Evolutionary conservation across 495 filamentous ascomycete species (phyloP).

Genomic region (Cenococcum geophilum): DNA sequence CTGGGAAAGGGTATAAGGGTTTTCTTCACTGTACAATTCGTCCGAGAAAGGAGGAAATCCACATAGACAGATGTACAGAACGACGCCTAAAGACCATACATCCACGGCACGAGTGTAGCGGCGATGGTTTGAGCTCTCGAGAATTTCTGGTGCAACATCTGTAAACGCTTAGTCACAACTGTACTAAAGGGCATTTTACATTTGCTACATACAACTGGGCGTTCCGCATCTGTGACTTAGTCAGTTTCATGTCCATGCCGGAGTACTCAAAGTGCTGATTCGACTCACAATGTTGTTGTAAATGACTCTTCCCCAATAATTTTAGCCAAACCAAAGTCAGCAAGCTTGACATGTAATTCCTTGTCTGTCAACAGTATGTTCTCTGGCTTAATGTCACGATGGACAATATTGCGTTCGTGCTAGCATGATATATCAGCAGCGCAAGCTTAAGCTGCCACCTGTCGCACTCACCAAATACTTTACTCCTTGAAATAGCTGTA

Average conservation of each 20-base stretch:
- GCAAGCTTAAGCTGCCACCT: slow-evolving; percentile 1
- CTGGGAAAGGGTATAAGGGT: slow-evolving; percentile 81
- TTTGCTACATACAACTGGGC: slow-evolving; percentile 62
- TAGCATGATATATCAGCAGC: slow-evolving; percentile 40
- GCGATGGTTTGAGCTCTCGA: slow-evolving; percentile 67
- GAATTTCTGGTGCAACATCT: slow-evolving; percentile 90
- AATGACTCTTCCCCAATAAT: slow-evolving; percentile 99
- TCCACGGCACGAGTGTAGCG: slow-evolving; percentile 95
- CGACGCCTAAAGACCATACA: slow-evolving; percentile 94
- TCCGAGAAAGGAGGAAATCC: slow-evolving; percentile 97
- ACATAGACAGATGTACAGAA: slow-evolving; percentile 98
- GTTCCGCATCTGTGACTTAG: slow-evolving; percentile 65
- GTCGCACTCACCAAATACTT: slow-evolving; percentile 74
- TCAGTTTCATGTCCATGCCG: slow-evolving; percentile 12
- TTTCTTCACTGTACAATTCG: slow-evolving; percentile 69
- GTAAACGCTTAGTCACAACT: slow-evolving; percentile 11
- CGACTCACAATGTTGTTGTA: slow-evolving; percentile 76
- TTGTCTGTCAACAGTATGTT: slow-evolving; percentile 89
- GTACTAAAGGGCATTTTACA: neutral
- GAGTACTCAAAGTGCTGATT: neutral
- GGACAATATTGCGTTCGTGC: slow-evolving; percentile 97
- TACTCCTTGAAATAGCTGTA: slow-evolving; percentile 85
- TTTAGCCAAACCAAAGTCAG: slow-evolving; percentile 96
- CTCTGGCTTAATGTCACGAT: slow-evolving; percentile 98
- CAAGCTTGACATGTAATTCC: slow-evolving; percentile 80